Evolutionary conservation across 2,329 filamentous ascomycete genomes (phyloP), one percentile per base, ranked within the genome.

Genomic region (Ascochyta pisi): DNA sequence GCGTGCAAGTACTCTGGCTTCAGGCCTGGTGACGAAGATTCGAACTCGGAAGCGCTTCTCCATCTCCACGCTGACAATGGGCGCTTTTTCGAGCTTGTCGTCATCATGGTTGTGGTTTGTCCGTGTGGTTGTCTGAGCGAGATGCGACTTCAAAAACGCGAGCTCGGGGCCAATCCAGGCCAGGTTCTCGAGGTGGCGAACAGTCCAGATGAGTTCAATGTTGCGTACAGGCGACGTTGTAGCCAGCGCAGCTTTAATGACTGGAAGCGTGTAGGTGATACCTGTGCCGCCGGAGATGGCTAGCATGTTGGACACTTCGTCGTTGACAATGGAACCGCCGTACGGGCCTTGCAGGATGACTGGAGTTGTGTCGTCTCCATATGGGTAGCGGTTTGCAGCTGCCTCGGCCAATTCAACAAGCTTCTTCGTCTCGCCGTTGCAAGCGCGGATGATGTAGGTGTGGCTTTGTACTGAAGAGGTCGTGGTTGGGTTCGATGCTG

Each of bases 211-310:
- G n/a, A 69, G 50, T 26, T 68, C 61, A 31, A 67, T 60, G 23
- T 58, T 57, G 16, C 57, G 50, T 12, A 57, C 45, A 8, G 42
- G 33, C 6, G 51, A 58, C 8, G 33, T 35, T 8, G 39, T 34
- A 4, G 38, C 44, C 3, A 65, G 35, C 22, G 66, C 66, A 8
- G 60, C 46, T 10, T 48, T 62, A 22, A 66, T 52, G 13, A 70
- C 44, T 31, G 70, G 70, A 3, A 73, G 66, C 10, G 60, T 54
- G 50, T 65, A 73, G 4, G 69, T 62, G 29, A 73, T 62, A 15
- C 69, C 70, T 3, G 70, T 73, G 9, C 70, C 70, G 26, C 70
- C 70, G 6, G 69, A 63, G 13, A 73, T 65, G 41, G 58, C 57
- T n/a, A 73, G 60, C 22, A 70, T 40, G 42, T 73, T 72, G 4